Evolutionary conservation across 139 green algal genomes (phyloP), one percentile per base, ranked within the genome.

Genomic region (Eudorina sp.): DNA sequence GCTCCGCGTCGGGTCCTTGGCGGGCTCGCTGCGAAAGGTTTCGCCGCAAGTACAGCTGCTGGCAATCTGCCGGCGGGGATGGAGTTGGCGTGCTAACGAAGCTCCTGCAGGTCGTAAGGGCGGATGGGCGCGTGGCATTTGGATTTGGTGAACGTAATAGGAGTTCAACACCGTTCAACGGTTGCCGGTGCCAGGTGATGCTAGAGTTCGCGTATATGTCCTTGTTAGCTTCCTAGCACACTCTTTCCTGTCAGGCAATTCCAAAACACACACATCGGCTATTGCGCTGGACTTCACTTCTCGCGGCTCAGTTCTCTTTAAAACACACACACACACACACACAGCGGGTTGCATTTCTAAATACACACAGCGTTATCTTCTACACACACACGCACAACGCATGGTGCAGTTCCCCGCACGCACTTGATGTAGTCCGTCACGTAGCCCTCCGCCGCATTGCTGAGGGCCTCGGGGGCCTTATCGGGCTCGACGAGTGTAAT

Each of bases 401-500:
- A 60, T 13, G 51, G 16, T 60, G 16, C 51, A 60, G 51, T 16
- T 60, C 14, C 51, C 13, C 51, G 83, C 4, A 51, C 87, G 53
- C 23, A 90, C 77, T 88, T 89, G 40, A 99, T 93, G 88, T 98
- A 99, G 19, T 94, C 87, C n/a, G 89, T 90, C 89, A 99, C 97
- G 19, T 48, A 78, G 29, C 90, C 64, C 46, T 96, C 93, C 18
- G 95, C 64, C 4, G 66, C 78, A 51, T 77, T 73, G 62, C 60
- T 60, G 16, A 91, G 86, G 58, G 83, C 78, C 69, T 86, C 58
- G 53, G 88, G 96, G 27, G 90, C 91, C 85, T 94, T 93, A 88
- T 98, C 95, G 0, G 93, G 88, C 41, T 97, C 95, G 62, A 97
- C 83, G 68, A 96, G 92, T 90, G 96, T 94, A 46, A 97, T 87